Conservation (phyloP, 2,329 filamentous ascomycete species). For the Beauveria pseudobassiana region DNA sequence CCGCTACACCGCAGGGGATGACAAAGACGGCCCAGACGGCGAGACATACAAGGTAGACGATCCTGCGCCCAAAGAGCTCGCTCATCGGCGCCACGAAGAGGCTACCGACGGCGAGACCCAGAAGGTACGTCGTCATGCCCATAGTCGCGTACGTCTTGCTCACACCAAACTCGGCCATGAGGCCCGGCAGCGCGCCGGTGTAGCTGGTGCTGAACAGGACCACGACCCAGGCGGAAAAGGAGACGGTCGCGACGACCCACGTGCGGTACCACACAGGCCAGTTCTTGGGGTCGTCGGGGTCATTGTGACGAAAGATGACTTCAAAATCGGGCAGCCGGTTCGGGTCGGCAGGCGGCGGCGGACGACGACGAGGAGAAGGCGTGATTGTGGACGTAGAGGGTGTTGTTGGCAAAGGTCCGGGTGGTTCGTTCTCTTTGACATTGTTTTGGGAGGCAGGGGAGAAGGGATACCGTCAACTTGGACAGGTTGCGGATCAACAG, state of each 20-base stretch:
- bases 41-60: constrained; percentile 57
- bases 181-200: constrained; percentile 57
- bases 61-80: constrained; percentile 55
- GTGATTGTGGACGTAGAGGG: background rate
- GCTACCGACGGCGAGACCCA: constrained; percentile 60
- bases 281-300: constrained; percentile 58
- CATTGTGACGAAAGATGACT: constrained; percentile 56
- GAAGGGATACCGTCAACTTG: background rate
- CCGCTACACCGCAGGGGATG: constrained; percentile 59
- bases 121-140: constrained; percentile 65
- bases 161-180: constrained; percentile 56
- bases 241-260: constrained; percentile 30
- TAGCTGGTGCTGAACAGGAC: constrained; percentile 68
- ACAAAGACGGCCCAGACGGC: constrained; percentile 55
- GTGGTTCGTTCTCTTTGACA: background rate
- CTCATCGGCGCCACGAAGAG: constrained; percentile 62
- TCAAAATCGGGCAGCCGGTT: constrained; percentile 45
- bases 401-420: background rate
- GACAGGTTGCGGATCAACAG: background rate
- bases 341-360: background rate
- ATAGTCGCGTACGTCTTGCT: constrained; percentile 52
- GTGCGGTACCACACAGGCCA: constrained; percentile 47
- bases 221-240: constrained; percentile 31
- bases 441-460: background rate
- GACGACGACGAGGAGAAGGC: background rate